Percentiles rank a stretch among this genome's conserved stretches.
These are phyloP conservation scores for Metschnikowia bowlesiae DNA, from an alignment of 805 yeast species.

Conservation along the genomic window DNA sequence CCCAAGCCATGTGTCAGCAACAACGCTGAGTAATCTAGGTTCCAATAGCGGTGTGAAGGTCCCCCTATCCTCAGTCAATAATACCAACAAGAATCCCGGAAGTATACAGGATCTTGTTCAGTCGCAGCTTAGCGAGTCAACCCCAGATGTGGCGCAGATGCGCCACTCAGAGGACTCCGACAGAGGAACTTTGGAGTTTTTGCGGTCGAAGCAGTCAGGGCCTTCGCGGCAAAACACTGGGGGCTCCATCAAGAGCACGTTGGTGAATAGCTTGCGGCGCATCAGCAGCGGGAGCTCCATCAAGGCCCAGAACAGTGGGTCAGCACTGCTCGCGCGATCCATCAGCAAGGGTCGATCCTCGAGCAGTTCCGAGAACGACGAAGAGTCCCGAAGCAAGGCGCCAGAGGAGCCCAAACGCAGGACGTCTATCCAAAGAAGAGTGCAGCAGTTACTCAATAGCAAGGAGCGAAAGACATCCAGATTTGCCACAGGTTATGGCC, in stretches of 20 bases:
- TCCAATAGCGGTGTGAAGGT: not conserved
- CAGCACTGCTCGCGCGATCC: not conserved
- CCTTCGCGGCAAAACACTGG: constrained; percentile 33
- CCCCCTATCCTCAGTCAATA: not conserved
- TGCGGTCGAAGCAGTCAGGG: constrained; percentile 30
- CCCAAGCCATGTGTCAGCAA: not conserved
- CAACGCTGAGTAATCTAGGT: not conserved
- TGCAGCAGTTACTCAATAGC: constrained; percentile 45
- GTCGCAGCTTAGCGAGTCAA: constrained; percentile 27
- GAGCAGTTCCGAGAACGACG: constrained; percentile 6
- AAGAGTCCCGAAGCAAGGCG: constrained; percentile 3
- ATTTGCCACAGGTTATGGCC: constrained; percentile 81
- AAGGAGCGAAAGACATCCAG: constrained; percentile 41
- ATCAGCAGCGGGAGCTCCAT: constrained; percentile 37
- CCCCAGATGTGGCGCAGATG: constrained; percentile 16
- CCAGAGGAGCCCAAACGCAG: constrained; percentile 11
- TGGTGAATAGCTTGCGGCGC: constrained; percentile 32
- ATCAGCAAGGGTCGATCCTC: not conserved
- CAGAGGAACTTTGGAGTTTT: constrained; percentile 32
- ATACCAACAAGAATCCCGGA: not conserved
- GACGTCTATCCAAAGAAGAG: constrained; percentile 50
- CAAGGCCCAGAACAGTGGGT: constrained; percentile 14
- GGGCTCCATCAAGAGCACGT: constrained; percentile 32
- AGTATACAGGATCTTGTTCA: constrained; percentile 30
- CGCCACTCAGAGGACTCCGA: constrained; percentile 19